Conservation (phyloP, 2,329 filamentous ascomycete genomes). For the Metarhizium robertsii region DNA sequence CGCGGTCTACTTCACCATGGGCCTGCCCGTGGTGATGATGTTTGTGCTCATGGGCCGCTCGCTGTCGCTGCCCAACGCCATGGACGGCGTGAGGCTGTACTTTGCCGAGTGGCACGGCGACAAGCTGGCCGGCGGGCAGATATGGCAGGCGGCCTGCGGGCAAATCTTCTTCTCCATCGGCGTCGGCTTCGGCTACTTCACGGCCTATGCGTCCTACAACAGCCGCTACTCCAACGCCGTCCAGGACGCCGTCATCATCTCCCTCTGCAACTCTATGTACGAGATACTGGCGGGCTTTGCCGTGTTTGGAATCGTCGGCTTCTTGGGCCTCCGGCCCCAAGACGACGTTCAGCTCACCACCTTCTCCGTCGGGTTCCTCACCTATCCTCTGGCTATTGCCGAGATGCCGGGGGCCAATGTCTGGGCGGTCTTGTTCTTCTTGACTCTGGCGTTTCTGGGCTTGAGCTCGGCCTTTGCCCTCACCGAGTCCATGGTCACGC, state of each 20-base stretch:
- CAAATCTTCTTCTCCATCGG: slow-evolving; percentile 27
- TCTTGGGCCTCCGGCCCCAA: slow-evolving; percentile 21
- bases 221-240: slow-evolving; percentile 23
- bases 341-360: slow-evolving; percentile 30
- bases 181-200: slow-evolving; percentile 38
- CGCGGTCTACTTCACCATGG: slow-evolving; percentile 49
- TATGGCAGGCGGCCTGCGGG: slow-evolving; percentile 44
- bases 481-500: slow-evolving; percentile 32
- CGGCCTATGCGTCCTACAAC: slow-evolving; percentile 35
- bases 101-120: slow-evolving; percentile 16
- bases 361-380: slow-evolving; percentile 45
- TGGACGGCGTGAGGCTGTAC: slow-evolving; percentile 34
- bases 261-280: slow-evolving; percentile 41
- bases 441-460: slow-evolving; percentile 43
- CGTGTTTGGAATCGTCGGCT: slow-evolving; percentile 42
- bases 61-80: slow-evolving; percentile 40
- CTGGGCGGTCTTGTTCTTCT: slow-evolving; percentile 43
- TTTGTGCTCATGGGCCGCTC: slow-evolving; percentile 41
- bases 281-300: slow-evolving; percentile 34
- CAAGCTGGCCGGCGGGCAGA: slow-evolving; percentile 1
- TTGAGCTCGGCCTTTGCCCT: slow-evolving; percentile 43
- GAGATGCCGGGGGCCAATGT: slow-evolving; percentile 47
- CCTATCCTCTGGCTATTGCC: slow-evolving; percentile 39
- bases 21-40: slow-evolving; percentile 42
- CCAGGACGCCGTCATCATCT: slow-evolving; percentile 44